These are phyloP conservation scores for Sphenostylis stenocarpa DNA, from an alignment of 306 rosid species.

Conservation along the genomic window DNA sequence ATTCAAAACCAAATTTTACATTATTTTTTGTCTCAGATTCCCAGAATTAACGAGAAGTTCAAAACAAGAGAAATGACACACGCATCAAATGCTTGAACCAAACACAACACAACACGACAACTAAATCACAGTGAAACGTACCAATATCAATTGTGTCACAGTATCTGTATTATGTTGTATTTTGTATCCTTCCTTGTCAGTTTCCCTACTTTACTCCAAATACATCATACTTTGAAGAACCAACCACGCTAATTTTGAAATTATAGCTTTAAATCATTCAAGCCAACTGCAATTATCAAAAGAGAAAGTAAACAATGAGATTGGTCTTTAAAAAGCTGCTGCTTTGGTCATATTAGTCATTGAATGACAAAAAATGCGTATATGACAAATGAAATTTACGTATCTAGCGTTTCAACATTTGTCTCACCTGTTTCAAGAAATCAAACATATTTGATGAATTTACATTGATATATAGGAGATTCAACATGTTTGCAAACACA, in stretches of 20 bases:
- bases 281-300: not conserved
- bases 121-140: not conserved
- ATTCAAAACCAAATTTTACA: not conserved
- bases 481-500: not conserved
- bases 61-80: not conserved
- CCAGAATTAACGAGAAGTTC: not conserved
- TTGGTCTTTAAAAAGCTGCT: not conserved
- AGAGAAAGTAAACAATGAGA: not conserved
- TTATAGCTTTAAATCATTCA: not conserved
- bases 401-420: not conserved
- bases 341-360: not conserved
- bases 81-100: constrained; percentile 4
- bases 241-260: not conserved
- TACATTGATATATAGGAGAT: not conserved
- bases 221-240: not conserved
- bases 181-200: constrained; percentile 2
- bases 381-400: not conserved
- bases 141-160: not conserved
- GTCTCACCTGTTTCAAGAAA: not conserved
- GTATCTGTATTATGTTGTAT: not conserved
- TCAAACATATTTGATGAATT: not conserved
- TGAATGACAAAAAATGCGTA: not conserved
- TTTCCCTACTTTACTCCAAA: not conserved
- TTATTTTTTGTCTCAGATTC: not conserved
- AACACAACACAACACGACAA: not conserved